Evolutionary conservation across 768 basidiomycete species (phyloP), one percentile per base, ranked within the genome.

Genomic region (Kwoniella shandongensis): DNA sequence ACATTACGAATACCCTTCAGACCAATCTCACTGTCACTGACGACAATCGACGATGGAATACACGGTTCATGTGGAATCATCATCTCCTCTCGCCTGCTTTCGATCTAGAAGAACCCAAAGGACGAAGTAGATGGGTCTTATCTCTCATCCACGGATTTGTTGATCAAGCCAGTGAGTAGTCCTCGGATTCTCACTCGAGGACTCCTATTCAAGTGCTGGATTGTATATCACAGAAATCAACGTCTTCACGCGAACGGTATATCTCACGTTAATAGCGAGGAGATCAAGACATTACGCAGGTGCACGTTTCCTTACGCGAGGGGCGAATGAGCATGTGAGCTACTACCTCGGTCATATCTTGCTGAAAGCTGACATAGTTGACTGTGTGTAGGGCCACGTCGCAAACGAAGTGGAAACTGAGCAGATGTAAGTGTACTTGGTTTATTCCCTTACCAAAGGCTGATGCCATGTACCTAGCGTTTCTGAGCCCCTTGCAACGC

Each of bases 341-440:
- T 26, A 15, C 27, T 22, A 39, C 30, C 15, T 22, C 8, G 3
- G 8, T 12, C 11, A 22, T n/a, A 18, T 17, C 26, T 7, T 3
- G 25, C 3, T 18, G 11, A 0, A 27, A 29, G 44, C 63, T 67
- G 35, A 65, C 11, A 3, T 22, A 32, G 29, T 10, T 6, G 36
- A 8, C 26, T 32, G 32, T 7, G n/a, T 18, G 11, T 60, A 96
- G 91, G 96, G 96, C 2, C 91, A 93, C 72, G 94, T 98, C 10
- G 94, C 94, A 2, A 99, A 99, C 71, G 96, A 98, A 76, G 96
- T 99, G 1, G 96, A 99, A 78, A 96, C 92, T 0, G 96, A 99
- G 74, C 96, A 99, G 70, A 94, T 99, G 71, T 70, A 30, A 51
- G 64, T 53, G 8, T 3, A 46, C n/a, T 11, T 38, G 22, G 26